Percentiles rank a stretch among this genome's conserved stretches.
These are phyloP conservation scores for Leishmania major DNA, from an alignment of 208 protist species.

Conservation along the genomic window DNA sequence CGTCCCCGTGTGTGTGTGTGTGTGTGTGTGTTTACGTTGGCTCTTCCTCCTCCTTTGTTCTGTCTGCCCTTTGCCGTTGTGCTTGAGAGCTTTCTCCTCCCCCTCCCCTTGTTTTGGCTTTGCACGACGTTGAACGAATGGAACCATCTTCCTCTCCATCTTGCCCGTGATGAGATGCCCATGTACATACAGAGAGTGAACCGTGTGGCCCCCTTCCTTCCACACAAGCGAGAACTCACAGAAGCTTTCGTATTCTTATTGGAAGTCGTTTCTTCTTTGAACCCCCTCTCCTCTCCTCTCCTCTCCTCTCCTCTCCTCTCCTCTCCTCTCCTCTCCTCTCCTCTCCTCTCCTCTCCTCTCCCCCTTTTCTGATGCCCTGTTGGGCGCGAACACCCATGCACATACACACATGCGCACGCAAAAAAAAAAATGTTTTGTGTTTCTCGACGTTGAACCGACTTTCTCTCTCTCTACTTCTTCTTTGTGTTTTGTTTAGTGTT, in stretches of 20 bases:
- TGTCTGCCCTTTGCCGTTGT: conserved; percentile 1
- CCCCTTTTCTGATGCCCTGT: background rate
- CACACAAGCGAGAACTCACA: background rate
- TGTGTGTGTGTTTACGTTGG: background rate
- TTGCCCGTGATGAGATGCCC: background rate
- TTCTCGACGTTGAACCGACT: too few relatives aligned
- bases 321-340: background rate
- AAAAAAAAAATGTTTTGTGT: too few relatives aligned
- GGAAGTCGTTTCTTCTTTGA: background rate
- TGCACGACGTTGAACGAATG: background rate
- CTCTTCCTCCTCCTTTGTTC: background rate
- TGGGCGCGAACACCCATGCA: too few relatives aligned
- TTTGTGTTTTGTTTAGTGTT: too few relatives aligned
- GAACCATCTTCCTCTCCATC: background rate
- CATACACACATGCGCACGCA: too few relatives aligned
- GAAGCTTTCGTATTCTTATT: too few relatives aligned
- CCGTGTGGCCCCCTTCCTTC: background rate
- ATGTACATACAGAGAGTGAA: background rate
- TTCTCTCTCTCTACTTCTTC: background rate
- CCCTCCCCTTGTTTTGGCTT: background rate
- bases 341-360: background rate
- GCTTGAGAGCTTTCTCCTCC: background rate
- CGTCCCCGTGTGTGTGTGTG: background rate
- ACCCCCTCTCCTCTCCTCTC: background rate
- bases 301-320: background rate